Percentiles rank a stretch among this genome's conserved stretches.
phyloP scores from a whole-genome alignment of 1,284 basidiomycete genomes.

The Apiotrichum akiyoshidainum region DNA sequence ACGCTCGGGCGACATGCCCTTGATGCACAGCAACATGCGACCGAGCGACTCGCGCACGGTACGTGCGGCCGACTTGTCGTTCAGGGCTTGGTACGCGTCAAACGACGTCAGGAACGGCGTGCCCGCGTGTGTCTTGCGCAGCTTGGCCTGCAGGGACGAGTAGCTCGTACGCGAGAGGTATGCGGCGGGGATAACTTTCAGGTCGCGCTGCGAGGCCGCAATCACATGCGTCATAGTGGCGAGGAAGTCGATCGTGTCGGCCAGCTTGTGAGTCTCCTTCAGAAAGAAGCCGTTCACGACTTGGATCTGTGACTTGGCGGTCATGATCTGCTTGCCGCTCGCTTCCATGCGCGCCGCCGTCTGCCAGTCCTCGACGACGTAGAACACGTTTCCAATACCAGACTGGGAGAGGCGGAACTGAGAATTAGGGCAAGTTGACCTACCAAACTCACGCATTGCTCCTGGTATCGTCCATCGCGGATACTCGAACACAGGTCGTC shows the following conservation, averaged over 20 bases:
- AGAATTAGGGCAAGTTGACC: neutral
- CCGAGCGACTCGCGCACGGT: constrained; percentile 55
- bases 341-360: constrained; percentile 41
- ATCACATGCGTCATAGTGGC: constrained; percentile 54
- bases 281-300: constrained; percentile 58
- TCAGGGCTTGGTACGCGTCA: constrained; percentile 53
- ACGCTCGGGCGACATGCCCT: constrained; percentile 56
- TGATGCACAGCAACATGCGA: constrained; percentile 56
- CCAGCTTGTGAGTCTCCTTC: constrained; percentile 54
- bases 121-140: constrained; percentile 42
- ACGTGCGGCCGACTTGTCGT: constrained; percentile 53
- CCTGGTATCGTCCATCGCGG: constrained; percentile 56
- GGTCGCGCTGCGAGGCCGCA: constrained; percentile 34
- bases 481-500: constrained; percentile 57
- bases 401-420: constrained; percentile 55
- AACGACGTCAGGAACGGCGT: constrained; percentile 53
- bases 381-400: constrained; percentile 55
- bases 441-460: constrained; percentile 55
- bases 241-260: constrained; percentile 57
- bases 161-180: constrained; percentile 42
- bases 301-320: constrained; percentile 55
- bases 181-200: constrained; percentile 53
- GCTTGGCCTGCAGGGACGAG: constrained; percentile 36
- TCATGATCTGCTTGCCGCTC: constrained; percentile 46
- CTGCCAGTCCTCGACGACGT: constrained; percentile 58